Evolutionary conservation across 2,329 filamentous ascomycete genomes (phyloP), one percentile per base, ranked within the genome.

Genomic region (Metarhizium sp.): DNA sequence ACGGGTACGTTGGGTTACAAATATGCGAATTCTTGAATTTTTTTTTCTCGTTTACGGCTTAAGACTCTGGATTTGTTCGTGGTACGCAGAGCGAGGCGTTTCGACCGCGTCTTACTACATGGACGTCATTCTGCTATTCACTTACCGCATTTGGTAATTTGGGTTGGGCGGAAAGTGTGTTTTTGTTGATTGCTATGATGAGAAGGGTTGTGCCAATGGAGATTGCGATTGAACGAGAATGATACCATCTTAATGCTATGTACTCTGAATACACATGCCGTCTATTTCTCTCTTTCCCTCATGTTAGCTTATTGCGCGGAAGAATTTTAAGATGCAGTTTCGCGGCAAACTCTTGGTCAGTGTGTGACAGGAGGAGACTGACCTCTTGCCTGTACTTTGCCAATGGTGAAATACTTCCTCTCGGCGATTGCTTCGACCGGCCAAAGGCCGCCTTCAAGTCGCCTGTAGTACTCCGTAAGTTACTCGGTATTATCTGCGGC

Each of bases 31-130:
- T 34, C 32, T 48, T 29, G 2, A 6, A 16, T 16, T 45, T 18
- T 45, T 25, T 8, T 8, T 52, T 59, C 59, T 58, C 59, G 53
- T 60, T 59, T 59, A 16, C n/a, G 38, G 49, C 30, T 32, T 16
- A 20, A 46, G 43, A 46, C 18, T 20, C n/a, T 7, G 18, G n/a
- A 25, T 20, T 25, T 45, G 43, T 52, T 47, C 14, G 20, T 38
- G 38, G 34, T 38, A 30, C 10, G n/a, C 30, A 32, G 49, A 51
- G 32, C 32, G 49, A 20, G 18, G 38, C 30, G 29, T 38, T 38
- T 20, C 32, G 38, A 18, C 6, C 29, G 49, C 18, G 18, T 51
- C 18, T 32, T 50, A 50, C 16, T 13, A 43, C 25, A 53, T 30
- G 51, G 36, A 48, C 25, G 20, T 7, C 20, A 14, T 18, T 30